These are phyloP conservation scores for Senecio squalidus DNA, from an alignment of 140 eudicot genomes.

Conservation along the genomic window DNA sequence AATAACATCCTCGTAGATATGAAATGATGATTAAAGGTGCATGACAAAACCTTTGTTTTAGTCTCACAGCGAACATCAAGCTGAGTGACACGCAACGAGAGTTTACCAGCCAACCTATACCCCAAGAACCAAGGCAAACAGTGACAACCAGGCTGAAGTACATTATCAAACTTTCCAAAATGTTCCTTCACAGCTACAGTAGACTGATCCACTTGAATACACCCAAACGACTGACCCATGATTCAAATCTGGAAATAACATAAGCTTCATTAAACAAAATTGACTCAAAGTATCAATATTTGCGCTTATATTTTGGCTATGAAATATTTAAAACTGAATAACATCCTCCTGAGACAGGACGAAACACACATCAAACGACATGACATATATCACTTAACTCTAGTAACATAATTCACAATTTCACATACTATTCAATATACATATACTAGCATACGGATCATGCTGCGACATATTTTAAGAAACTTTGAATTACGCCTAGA, in stretches of 20 bases:
- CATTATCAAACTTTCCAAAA: slow-evolving; percentile 53
- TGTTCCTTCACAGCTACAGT: slow-evolving; percentile 60
- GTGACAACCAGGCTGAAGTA: slow-evolving; percentile 75
- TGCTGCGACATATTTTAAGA: background rate
- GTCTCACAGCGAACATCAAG: slow-evolving; percentile 80
- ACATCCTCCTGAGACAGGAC: too few species aligned
- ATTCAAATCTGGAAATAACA: slow-evolving; percentile 24
- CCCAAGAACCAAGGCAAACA: slow-evolving; percentile 78
- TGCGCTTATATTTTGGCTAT: too few species aligned
- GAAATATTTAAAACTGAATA: too few species aligned
- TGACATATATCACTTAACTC: background rate
- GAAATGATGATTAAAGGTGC: background rate
- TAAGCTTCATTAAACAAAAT: background rate
- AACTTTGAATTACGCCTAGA: background rate
- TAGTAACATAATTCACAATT: too few species aligned
- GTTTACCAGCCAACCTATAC: slow-evolving; percentile 47
- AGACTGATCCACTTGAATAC: slow-evolving; percentile 64
- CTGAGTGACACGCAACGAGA: slow-evolving; percentile 67
- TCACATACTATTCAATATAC: too few species aligned
- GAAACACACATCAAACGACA: slow-evolving; percentile 2
- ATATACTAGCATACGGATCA: background rate
- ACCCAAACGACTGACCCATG: slow-evolving; percentile 65
- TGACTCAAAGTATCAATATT: too few species aligned
- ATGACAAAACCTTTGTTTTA: slow-evolving; percentile 56
- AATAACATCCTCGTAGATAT: background rate